Percentiles rank a stretch among this genome's conserved stretches.
Evolutionary conservation across 1,139 yeast genomes (phyloP).

Genomic region (Geotrichum citri-aurantii): DNA sequence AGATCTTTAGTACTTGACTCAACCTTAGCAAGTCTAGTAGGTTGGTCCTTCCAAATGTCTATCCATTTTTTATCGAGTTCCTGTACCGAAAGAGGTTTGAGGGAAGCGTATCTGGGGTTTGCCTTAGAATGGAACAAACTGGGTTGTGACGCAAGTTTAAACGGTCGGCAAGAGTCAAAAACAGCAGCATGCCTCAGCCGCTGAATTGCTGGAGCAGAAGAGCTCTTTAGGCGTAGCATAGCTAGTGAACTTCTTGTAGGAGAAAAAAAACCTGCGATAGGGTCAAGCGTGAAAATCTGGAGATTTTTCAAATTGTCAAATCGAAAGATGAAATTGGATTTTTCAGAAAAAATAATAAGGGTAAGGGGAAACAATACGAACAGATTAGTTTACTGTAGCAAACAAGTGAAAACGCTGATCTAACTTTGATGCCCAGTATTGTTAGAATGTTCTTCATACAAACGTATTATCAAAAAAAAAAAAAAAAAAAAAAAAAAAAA

Average conservation of each 20-base stretch:
- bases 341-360: not conserved
- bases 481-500: too few species aligned
- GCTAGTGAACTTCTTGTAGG: not conserved
- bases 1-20: slow-evolving; percentile 24
- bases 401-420: not conserved
- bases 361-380: not conserved
- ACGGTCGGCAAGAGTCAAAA: not conserved
- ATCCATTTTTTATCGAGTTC: slow-evolving; percentile 34
- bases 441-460: too few species aligned
- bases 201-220: not conserved
- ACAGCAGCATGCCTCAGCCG: not conserved
- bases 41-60: slow-evolving; percentile 26
- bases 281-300: not conserved
- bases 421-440: too few species aligned
- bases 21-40: slow-evolving; percentile 23
- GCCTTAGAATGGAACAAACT: not conserved
- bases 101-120: slow-evolving; percentile 5
- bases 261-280: not conserved
- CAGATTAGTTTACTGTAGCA: too few species aligned
- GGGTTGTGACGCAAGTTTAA: not conserved
- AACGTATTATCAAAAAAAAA: too few species aligned
- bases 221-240: not conserved
- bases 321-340: not conserved
- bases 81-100: slow-evolving; percentile 13
- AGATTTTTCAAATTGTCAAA: not conserved